These are phyloP conservation scores for Aurifilum marmelostoma DNA, from an alignment of 2,329 filamentous ascomycete genomes.

Conservation along the genomic window DNA sequence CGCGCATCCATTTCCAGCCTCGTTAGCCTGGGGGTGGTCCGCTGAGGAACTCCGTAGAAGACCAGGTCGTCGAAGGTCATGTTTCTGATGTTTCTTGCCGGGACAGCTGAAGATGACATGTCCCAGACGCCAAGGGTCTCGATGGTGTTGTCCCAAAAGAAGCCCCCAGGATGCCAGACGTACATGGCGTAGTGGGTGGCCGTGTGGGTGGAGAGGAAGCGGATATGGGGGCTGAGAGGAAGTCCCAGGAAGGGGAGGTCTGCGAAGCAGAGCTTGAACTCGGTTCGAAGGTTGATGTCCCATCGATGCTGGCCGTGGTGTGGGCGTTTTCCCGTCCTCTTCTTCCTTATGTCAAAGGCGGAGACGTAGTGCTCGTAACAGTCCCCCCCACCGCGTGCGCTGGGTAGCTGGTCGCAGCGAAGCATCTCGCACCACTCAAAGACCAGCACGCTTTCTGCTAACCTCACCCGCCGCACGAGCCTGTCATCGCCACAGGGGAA, in stretches of 20 bases:
- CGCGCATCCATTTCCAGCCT: constrained; percentile 52
- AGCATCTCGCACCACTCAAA: constrained; percentile 65
- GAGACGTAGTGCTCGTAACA: constrained; percentile 64
- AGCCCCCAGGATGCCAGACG: constrained; percentile 63
- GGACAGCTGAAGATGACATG: constrained; percentile 52
- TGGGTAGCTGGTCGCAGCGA: constrained; percentile 54
- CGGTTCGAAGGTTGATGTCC: constrained; percentile 54
- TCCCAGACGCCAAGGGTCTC: constrained; percentile 65
- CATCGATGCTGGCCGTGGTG: constrained; percentile 37
- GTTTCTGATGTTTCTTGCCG: constrained; percentile 51
- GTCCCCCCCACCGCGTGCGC: constrained; percentile 52
- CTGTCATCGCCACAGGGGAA: constrained; percentile 52
- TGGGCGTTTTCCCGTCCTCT: not conserved
- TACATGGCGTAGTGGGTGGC: constrained; percentile 64
- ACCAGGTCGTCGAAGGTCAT: constrained; percentile 57
- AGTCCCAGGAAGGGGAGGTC: too few relatives aligned
- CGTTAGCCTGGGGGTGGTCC: constrained; percentile 52
- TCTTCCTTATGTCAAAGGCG: constrained; percentile 53
- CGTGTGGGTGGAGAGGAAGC: constrained; percentile 66
- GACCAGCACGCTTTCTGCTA: constrained; percentile 58
- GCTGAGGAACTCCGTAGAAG: constrained; percentile 57
- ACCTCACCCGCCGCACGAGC: constrained; percentile 57
- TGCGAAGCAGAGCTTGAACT: constrained; percentile 64
- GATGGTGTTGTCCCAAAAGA: constrained; percentile 59
- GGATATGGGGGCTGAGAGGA: constrained; percentile 57